Evolutionary conservation across 352 stramenopile species (phyloP).

Genomic region (Halophytophthora batemanensis): DNA sequence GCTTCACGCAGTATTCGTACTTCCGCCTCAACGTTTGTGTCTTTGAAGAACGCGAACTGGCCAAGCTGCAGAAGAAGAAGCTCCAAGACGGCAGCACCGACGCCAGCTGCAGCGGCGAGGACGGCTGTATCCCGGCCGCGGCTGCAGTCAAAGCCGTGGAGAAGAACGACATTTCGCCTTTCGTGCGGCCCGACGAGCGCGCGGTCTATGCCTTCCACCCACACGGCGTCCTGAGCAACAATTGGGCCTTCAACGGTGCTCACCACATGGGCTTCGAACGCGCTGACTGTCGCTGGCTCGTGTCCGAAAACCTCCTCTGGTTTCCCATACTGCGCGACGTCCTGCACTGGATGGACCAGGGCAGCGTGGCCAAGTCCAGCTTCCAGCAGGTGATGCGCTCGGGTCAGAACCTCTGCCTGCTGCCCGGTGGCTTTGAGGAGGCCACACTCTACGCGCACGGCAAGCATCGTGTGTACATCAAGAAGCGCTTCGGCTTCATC

Average conservation of each 20-base stretch:
- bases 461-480: constrained; percentile 88
- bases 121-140: constrained; percentile 78
- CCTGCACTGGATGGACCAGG: constrained; percentile 55
- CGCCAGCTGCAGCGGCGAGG: constrained; percentile 31
- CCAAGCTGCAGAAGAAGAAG: constrained; percentile 5
- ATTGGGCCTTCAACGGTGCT: constrained; percentile 48
- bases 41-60: constrained; percentile 33
- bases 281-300: constrained; percentile 55
- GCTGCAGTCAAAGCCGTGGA: constrained; percentile 58
- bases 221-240: constrained; percentile 54
- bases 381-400: constrained; percentile 45
- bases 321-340: constrained; percentile 56
- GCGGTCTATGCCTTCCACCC: constrained; percentile 52
- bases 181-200: constrained; percentile 10
- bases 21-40: constrained; percentile 43
- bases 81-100: constrained; percentile 22
- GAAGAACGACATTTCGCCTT: constrained; percentile 2
- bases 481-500: constrained; percentile 90
- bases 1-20: constrained; percentile 44
- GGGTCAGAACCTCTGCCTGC: constrained; percentile 62
- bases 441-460: constrained; percentile 79
- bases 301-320: constrained; percentile 64
- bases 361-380: constrained; percentile 37
- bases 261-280: constrained; percentile 44
- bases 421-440: constrained; percentile 94